Evolutionary conservation across 2,329 filamentous ascomycete species (phyloP).

Genomic region (Fusarium avenaceum): DNA sequence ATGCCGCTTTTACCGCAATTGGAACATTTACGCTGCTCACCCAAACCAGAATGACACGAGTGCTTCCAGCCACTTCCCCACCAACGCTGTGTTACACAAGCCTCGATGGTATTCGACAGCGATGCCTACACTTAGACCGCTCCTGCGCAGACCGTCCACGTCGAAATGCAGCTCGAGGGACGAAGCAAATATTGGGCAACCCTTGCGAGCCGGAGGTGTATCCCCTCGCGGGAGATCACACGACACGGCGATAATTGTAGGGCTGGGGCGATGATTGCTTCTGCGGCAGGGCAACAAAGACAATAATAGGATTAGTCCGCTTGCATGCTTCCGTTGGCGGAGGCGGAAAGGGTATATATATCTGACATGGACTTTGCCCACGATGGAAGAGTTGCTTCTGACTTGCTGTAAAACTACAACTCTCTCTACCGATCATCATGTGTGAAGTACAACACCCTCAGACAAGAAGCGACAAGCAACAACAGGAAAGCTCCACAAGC

Average conservation of each 20-base stretch:
- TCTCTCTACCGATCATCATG: not conserved
- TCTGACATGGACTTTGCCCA: no score
- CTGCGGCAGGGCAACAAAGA: no score
- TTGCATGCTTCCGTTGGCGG: no score
- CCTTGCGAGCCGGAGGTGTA: not conserved
- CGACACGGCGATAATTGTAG: no score
- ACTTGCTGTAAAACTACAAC: no score
- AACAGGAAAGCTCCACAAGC: not conserved
- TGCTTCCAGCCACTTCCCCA: not conserved
- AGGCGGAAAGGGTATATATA: no score
- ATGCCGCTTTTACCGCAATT: not conserved
- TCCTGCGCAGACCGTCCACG: not conserved
- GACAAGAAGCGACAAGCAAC: not conserved
- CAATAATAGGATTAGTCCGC: no score
- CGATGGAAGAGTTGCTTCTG: no score
- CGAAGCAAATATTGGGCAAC: not conserved
- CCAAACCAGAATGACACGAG: not conserved
- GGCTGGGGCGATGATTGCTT: no score
- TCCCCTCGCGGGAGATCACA: no score
- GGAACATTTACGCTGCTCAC: not conserved
- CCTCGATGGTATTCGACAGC: not conserved
- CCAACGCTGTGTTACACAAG: constrained; percentile 3
- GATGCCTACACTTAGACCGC: constrained; percentile 2
- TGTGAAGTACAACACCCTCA: not conserved
- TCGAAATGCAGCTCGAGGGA: not conserved